phyloP scores from a whole-genome alignment of 2,329 filamentous ascomycete genomes.

The Aspergillus sp. region DNA sequence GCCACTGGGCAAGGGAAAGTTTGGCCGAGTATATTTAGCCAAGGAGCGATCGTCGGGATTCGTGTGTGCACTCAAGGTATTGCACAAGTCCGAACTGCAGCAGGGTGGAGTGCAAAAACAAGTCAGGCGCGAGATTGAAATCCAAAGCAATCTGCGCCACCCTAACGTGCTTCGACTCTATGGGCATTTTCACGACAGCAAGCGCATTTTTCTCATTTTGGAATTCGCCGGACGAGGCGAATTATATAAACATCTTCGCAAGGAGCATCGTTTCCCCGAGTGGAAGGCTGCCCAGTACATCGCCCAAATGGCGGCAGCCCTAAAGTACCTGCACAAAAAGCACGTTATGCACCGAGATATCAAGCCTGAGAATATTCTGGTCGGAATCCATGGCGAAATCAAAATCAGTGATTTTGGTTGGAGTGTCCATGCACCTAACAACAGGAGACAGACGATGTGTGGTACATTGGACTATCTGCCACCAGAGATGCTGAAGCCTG shows the following conservation, averaged over 20 bases:
- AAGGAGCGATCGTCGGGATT: constrained; percentile 76
- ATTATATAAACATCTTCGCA: constrained; percentile 81
- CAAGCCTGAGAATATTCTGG: constrained; percentile 95
- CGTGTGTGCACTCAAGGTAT: constrained; percentile 81
- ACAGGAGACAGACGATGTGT: constrained; percentile 90
- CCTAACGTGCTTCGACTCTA: constrained; percentile 82
- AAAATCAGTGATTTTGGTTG: constrained; percentile 99
- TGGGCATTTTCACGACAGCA: constrained; percentile 86
- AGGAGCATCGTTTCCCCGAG: constrained; percentile 77
- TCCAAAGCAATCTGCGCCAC: constrained; percentile 82
- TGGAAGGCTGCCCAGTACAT: constrained; percentile 86
- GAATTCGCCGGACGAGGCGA: constrained; percentile 85
- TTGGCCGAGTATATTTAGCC: constrained; percentile 81
- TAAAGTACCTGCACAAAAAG: constrained; percentile 91
- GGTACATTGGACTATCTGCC: constrained; percentile 96
- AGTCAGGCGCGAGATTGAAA: constrained; percentile 83
- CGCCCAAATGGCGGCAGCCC: constrained; percentile 84
- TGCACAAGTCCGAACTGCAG: constrained; percentile 80
- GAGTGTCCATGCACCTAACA: constrained; percentile 97
- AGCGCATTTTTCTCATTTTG: constrained; percentile 82
- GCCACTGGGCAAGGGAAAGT: constrained; percentile 83
- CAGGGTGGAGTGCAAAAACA: constrained; percentile 83
- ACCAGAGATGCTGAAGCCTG: constrained; percentile 91
- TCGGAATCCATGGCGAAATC: constrained; percentile 95
- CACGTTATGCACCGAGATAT: constrained; percentile 97